phyloP scores from a whole-genome alignment of 106 monocot genomes.

The Dendrobium nobile region DNA sequence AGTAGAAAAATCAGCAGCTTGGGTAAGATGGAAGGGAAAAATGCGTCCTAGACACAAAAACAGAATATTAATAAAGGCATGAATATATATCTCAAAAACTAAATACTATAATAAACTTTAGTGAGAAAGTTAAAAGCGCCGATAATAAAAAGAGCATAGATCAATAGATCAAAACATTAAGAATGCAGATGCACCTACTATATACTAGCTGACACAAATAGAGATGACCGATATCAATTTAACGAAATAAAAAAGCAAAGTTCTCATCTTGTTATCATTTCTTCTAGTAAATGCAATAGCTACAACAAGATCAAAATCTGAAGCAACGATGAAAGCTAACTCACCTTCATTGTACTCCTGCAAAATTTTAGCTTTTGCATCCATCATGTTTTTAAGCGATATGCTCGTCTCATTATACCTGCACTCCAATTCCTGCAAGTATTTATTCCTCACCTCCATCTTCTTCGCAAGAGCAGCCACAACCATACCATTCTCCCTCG shows the following conservation, averaged over 20 bases:
- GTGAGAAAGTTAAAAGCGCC: too few species aligned
- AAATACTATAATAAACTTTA: too few species aligned
- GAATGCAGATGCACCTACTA: neutral
- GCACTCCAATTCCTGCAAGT: slow-evolving; percentile 32
- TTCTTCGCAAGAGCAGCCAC: slow-evolving; percentile 33
- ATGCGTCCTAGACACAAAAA: too few species aligned
- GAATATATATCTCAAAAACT: too few species aligned
- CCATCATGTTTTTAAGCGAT: slow-evolving; percentile 38
- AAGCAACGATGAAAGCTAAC: neutral
- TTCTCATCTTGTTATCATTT: neutral
- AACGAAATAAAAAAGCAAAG: neutral
- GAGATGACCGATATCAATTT: neutral
- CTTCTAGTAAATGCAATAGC: neutral
- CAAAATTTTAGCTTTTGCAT: slow-evolving; percentile 15
- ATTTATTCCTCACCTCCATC: slow-evolving; percentile 34
- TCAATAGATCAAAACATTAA: neutral
- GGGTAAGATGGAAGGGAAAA: too few species aligned
- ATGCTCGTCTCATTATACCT: slow-evolving; percentile 17
- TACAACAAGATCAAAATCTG: neutral
- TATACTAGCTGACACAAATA: neutral
- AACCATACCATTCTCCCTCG: slow-evolving; percentile 32
- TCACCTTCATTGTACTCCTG: slow-evolving; percentile 47
- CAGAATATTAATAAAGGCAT: too few species aligned
- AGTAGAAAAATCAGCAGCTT: too few species aligned
- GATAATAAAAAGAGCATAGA: neutral